Base-by-base conservation (phyloP, 1,139 yeast genomes). In the Eremothecium sinecaudum region DNA sequence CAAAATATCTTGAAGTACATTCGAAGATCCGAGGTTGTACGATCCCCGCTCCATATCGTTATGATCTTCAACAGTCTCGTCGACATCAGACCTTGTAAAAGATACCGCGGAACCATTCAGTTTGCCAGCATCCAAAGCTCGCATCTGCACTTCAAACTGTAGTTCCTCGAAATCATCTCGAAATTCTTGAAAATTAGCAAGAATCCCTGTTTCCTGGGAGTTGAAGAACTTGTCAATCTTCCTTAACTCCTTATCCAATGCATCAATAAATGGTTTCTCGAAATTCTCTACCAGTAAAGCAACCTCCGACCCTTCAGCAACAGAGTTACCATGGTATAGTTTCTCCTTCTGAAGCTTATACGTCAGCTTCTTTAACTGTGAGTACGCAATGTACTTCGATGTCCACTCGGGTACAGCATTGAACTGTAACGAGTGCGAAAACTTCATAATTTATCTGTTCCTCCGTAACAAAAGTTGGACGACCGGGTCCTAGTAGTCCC, bases 361-460 rank as follows among this genome's bases (percentile, higher is more conserved):
- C 22, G 76, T 74, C 30, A 75, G 63, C 57, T 77, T 78, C 55
- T 78, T 78, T 44, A 78, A 59, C 29, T 79, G 74, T 4, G 82
- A 74, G 51, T 78, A 78, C n/a, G 81, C 79, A 38, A 78, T 71
- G 51, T 78, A 78, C 53, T 76, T 75, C 13, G 80, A 74, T 10
- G 80, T 69, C 86, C 86, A 78, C 57, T 78, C 86, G 1, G 86
- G 84, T 2, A 78, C 86, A 21, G 84, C 82, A 50, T 78, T 78
- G 52, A 78, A 77, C 63, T 77, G 83, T 45, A 78, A 58, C 5
- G 83, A 76, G 51, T 78, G 84, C 2, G 84, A 75, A 53, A 78
- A 78, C 66, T 78, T 78, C 86, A 78, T 78, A 11, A 9, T n/a
- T n/a, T n/a, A n/a, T n/a, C n/a, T n/a, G n/a, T n/a, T n/a, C n/a